These are phyloP conservation scores for Microdochium paspali DNA, from an alignment of 2,329 filamentous ascomycete species.

Conservation along the genomic window DNA sequence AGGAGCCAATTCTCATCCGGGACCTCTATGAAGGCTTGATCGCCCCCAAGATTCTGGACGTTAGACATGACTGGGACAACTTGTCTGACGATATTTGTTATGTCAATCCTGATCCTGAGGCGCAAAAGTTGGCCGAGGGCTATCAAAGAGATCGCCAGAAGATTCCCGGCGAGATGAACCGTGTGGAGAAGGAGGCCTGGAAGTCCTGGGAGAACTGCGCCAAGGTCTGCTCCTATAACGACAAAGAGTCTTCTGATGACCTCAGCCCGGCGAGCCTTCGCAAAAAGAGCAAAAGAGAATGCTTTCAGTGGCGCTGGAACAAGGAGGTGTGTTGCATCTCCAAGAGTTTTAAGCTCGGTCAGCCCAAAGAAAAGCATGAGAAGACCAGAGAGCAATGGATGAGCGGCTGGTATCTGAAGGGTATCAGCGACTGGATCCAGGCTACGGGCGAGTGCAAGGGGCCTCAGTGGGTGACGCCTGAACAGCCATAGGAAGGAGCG, in stretches of 20 bases:
- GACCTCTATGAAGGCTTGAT: constrained; percentile 42
- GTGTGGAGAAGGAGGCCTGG: constrained; percentile 34
- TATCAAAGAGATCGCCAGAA: constrained; percentile 23
- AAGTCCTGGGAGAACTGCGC: constrained; percentile 35
- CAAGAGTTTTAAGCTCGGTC: constrained; percentile 32
- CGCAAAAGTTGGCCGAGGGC: constrained; percentile 21
- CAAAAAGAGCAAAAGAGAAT: constrained; percentile 22
- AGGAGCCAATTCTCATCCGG: constrained; percentile 32
- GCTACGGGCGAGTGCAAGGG: constrained; percentile 30
- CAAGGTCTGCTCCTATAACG: constrained; percentile 33
- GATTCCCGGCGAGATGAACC: constrained; percentile 26
- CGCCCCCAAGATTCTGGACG: constrained; percentile 28
- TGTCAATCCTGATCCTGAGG: constrained; percentile 25
- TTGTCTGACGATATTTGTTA: constrained; percentile 37
- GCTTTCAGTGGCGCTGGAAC: constrained; percentile 38
- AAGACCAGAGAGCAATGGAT: constrained; percentile 21
- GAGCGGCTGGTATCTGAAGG: constrained; percentile 36
- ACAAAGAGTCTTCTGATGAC: constrained; percentile 19
- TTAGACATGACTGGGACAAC: constrained; percentile 43
- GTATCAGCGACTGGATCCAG: constrained; percentile 36
- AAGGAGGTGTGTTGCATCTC: constrained; percentile 32
- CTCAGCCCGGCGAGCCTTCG: constrained; percentile 8
- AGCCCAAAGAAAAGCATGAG: constrained; percentile 21
- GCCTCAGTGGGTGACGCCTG: constrained; percentile 6
- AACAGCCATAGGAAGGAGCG: not conserved